phyloP scores from a whole-genome alignment of 192 early-diverging fungal species.

The Backusella westeae region DNA sequence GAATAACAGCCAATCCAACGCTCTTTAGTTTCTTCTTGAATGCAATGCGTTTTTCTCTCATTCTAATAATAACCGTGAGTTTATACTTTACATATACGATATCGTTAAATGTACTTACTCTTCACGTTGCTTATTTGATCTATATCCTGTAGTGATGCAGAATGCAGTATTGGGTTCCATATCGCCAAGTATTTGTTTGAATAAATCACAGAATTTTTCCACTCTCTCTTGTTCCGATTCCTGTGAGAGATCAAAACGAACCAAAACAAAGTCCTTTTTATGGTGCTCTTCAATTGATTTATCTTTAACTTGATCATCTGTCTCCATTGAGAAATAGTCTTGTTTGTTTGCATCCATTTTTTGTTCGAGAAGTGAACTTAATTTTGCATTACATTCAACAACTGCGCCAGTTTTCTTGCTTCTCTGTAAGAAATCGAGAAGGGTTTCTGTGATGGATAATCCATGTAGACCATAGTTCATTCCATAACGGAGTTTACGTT shows the following conservation, averaged over 20 bases:
- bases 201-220: neutral
- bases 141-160: conserved; percentile 13
- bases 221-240: neutral
- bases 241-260: neutral
- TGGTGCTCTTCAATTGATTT: neutral
- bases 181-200: neutral
- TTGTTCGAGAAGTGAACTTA: neutral
- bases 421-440: conserved; percentile 7
- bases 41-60: conserved; percentile 2
- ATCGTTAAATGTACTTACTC: neutral
- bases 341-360: conserved; percentile 1
- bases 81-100: neutral
- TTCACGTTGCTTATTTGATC: conserved; percentile 5
- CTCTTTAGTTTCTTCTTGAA: conserved; percentile 13
- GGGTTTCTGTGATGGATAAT: conserved; percentile 7
- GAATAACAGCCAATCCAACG: conserved; percentile 10
- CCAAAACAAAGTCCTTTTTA: neutral
- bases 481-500: conserved; percentile 47
- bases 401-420: neutral
- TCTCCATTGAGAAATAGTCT: neutral
- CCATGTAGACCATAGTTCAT: conserved; percentile 33
- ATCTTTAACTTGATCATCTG: conserved; percentile 4
- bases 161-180: conserved; percentile 16
- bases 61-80: neutral
- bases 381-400: conserved; percentile 1